Evolutionary conservation across 2,329 filamentous ascomycete species (phyloP).

Genomic region (Exophiala sideris): DNA sequence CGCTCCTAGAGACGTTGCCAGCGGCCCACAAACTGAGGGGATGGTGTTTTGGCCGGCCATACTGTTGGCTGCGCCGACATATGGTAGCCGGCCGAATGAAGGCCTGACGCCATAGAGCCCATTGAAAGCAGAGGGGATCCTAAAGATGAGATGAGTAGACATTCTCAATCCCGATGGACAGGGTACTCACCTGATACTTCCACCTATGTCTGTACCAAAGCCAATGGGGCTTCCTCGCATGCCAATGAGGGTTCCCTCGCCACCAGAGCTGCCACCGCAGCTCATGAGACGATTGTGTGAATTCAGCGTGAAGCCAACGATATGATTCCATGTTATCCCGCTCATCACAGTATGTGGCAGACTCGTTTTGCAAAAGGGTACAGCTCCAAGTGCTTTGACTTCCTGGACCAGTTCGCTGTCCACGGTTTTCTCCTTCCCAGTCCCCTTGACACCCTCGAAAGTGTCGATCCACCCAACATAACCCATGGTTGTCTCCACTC

Average conservation of each 20-base stretch:
- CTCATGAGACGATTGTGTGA: constrained; percentile 58
- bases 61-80: constrained; percentile 39
- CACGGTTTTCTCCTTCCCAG: constrained; percentile 5
- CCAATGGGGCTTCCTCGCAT: constrained; percentile 58
- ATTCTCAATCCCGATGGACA: constrained; percentile 40
- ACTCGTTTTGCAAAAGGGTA: constrained; percentile 53
- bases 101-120: constrained; percentile 52
- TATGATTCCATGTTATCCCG: constrained; percentile 53
- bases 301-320: constrained; percentile 59
- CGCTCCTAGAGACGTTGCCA: constrained; percentile 31
- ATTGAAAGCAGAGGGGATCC: constrained; percentile 47
- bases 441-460: neutral
- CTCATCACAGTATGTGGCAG: constrained; percentile 48
- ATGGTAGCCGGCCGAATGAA: constrained; percentile 51
- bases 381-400: constrained; percentile 40
- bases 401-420: constrained; percentile 25
- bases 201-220: constrained; percentile 58
- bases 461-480: constrained; percentile 21
- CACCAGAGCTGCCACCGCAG: constrained; percentile 63
- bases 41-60: constrained; percentile 47
- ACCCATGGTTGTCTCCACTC: constrained; percentile 26
- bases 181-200: constrained; percentile 42
- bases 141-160: constrained; percentile 8
- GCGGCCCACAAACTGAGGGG: constrained; percentile 42
- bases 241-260: constrained; percentile 58